A percentile compares a stretch with the other conserved stretches of the same genome.
phyloP scores from a whole-genome alignment of 2,329 filamentous ascomycete species.

The Pseudopyricularia cyperi region DNA sequence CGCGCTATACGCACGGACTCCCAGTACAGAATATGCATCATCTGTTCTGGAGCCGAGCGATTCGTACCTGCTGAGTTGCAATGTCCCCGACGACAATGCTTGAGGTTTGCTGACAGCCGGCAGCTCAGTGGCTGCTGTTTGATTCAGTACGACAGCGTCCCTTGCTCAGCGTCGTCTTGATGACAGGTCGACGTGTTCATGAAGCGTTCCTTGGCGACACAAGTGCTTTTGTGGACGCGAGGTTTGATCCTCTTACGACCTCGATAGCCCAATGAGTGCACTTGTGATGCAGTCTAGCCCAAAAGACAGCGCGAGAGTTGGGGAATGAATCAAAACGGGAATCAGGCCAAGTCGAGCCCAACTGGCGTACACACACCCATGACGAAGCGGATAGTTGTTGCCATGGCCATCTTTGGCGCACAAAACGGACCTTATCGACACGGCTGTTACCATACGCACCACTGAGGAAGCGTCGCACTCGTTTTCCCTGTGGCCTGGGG shows the following conservation, averaged over 20 bases:
- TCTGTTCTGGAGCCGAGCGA: not conserved
- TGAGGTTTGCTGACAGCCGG: not conserved
- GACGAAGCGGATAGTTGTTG: not conserved
- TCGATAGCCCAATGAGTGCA: too few species aligned
- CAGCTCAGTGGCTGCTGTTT: not conserved
- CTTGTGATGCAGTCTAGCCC: too few species aligned
- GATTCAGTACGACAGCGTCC: not conserved
- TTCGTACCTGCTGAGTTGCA: not conserved
- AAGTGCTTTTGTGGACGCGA: too few species aligned
- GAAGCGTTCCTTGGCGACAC: too few species aligned
- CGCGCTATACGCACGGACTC: not conserved
- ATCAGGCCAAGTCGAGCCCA: too few species aligned
- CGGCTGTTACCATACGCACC: not conserved
- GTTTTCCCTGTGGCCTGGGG: not conserved
- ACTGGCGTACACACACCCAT: not conserved
- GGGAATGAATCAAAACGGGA: too few species aligned
- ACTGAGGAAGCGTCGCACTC: not conserved
- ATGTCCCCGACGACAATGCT: not conserved
- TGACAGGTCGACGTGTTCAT: too few species aligned
- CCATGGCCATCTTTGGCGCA: not conserved
- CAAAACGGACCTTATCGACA: not conserved
- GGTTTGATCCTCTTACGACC: too few species aligned
- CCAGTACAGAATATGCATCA: not conserved
- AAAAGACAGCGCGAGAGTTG: too few species aligned
- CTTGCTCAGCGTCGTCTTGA: too few species aligned